Base-by-base conservation (phyloP, 768 basidiomycete genomes). In the Kwoniella sp. region DNA sequence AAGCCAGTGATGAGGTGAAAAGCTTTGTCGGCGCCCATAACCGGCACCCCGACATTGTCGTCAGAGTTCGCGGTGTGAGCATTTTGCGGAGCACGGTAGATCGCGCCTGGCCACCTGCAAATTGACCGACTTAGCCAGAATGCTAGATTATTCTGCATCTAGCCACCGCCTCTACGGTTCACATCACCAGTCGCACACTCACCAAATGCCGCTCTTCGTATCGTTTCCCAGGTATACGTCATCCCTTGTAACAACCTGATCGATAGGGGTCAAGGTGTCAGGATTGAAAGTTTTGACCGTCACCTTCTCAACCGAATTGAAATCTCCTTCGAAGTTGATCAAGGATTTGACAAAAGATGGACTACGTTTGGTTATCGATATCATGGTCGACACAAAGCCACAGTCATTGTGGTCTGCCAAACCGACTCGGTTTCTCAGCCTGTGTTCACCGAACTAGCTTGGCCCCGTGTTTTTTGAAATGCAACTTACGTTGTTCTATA, bases 101-200 rank as follows among this genome's bases (percentile, higher is more conserved):
- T 19, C 46, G 46, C 46, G 17, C 46, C 46, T 19, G 46, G 46
- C 46, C 46, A 47, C 46, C 46, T 47, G 46, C 10, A n/a, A n/a
- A n/a, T n/a, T n/a, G n/a, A n/a, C n/a, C n/a, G n/a, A n/a, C n/a
- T n/a, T n/a, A n/a, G n/a, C n/a, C n/a, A n/a, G n/a, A n/a, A n/a
- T n/a, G n/a, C n/a, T n/a, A n/a, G n/a, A n/a, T n/a, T n/a, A n/a
- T n/a, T n/a, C n/a, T n/a, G n/a, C n/a, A n/a, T n/a, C n/a, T n/a
- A n/a, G n/a, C n/a, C n/a, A n/a, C n/a, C n/a, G n/a, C n/a, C n/a
- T n/a, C n/a, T n/a, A n/a, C n/a, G n/a, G n/a, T n/a, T n/a, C n/a
- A n/a, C n/a, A n/a, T n/a, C 33, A 33, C 13, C 33, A 33, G 33
- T 33, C 33, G n/a, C n/a, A n/a, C n/a, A 17, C 46, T 47, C 46